These are phyloP conservation scores for Phaseolus lunatus DNA, from an alignment of 306 rosid genomes.

Conservation along the genomic window DNA sequence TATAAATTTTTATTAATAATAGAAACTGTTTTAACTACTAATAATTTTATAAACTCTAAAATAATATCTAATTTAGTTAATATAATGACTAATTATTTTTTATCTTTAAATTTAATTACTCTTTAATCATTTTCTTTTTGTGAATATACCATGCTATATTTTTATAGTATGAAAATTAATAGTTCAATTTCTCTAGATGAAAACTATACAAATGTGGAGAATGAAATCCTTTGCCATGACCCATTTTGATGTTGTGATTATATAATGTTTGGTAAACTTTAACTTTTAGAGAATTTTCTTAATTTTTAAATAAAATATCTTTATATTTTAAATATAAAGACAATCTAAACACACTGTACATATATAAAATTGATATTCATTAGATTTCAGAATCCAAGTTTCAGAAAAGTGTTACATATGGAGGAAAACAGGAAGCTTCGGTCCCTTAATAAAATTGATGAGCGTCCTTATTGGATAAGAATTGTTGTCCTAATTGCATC, in stretches of 20 bases:
- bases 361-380: neutral
- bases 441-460: neutral
- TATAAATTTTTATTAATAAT: too few species aligned
- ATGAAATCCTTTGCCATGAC: neutral
- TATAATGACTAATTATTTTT: too few species aligned
- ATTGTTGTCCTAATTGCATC: neutral
- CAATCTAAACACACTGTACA: neutral
- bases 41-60: too few species aligned
- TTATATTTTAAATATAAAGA: neutral
- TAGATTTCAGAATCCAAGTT: neutral
- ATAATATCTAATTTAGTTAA: too few species aligned
- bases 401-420: neutral
- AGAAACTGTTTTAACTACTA: too few species aligned
- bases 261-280: too few species aligned
- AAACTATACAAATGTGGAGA: neutral
- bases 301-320: neutral
- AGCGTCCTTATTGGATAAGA: neutral
- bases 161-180: neutral
- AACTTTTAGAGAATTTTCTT: neutral
- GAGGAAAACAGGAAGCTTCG: neutral
- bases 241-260: too few species aligned
- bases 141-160: too few species aligned
- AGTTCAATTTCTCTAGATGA: neutral
- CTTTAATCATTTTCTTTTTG: too few species aligned
- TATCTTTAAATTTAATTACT: too few species aligned